A percentile compares a stretch with the other conserved stretches of the same genome.
Conservation (phyloP, 2,329 filamentous ascomycete species). For the Ophiostoma sp. region DNA sequence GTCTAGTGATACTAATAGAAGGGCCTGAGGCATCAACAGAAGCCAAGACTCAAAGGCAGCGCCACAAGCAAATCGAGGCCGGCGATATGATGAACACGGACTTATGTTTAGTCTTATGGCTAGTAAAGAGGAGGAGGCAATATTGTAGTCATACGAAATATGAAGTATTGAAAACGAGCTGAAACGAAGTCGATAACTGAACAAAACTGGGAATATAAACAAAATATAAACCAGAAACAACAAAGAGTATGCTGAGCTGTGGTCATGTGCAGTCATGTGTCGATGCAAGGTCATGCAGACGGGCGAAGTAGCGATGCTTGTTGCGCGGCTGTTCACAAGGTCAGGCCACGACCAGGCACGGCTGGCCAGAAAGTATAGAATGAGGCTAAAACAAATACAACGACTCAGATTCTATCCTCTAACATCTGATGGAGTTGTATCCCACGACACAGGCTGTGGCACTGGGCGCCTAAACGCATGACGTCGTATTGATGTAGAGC, state of each 20-base stretch:
- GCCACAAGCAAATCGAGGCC: background rate
- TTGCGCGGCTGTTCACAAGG: background rate
- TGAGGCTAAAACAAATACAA: no score
- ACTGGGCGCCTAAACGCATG: background rate
- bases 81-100: constrained; percentile 3
- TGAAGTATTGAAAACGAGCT: no score
- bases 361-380: background rate
- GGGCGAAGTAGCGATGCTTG: background rate
- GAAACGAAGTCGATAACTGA: no score
- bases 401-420: background rate
- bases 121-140: background rate
- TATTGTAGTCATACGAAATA: no score
- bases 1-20: background rate
- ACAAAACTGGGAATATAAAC: no score
- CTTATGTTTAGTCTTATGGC: background rate
- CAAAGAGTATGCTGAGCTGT: no score
- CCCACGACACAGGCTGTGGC: background rate
- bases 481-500: background rate
- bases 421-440: background rate
- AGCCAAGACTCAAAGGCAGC: background rate
- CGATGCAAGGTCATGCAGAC: background rate
- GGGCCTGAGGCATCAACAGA: background rate
- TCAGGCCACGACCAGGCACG: background rate
- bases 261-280: no score
- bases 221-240: no score